Conservation (phyloP, 23 red algal species). For the Cyanidioschyzon merolae region DNA sequence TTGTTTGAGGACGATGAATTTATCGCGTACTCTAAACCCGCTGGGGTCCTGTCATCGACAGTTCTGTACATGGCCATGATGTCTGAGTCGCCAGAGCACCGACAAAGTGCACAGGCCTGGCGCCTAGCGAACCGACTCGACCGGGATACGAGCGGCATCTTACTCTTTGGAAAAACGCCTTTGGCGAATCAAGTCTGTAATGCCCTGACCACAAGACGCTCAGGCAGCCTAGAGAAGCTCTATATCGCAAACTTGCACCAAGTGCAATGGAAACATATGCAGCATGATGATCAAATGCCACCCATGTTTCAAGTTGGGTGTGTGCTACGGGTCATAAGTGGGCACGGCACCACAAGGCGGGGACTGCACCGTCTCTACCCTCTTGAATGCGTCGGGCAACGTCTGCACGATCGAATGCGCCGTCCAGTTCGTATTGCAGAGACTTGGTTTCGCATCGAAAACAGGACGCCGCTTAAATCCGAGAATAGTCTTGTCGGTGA, state of each 20-base stretch:
- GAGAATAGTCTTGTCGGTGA: background rate
- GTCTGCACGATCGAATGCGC: background rate
- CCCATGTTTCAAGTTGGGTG: background rate
- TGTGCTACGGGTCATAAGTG: background rate
- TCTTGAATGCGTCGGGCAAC: background rate
- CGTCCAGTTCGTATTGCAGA: background rate
- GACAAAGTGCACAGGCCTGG: background rate
- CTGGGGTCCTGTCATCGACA: background rate
- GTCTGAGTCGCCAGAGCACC: background rate
- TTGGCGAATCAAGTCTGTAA: background rate
- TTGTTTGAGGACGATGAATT: slow-evolving; percentile 5
- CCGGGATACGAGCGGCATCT: slow-evolving; percentile 3
- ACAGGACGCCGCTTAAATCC: background rate
- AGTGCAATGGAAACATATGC: background rate
- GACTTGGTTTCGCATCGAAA: background rate
- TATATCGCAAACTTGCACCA: background rate
- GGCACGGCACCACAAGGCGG: background rate
- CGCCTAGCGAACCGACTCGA: slow-evolving; percentile 1
- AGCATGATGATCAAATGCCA: too few relatives aligned
- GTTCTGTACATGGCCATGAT: background rate
- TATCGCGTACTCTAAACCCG: background rate
- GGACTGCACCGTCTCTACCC: slow-evolving; percentile 10
- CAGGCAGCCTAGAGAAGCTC: background rate
- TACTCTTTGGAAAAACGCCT: background rate
- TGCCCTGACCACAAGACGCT: background rate